Percentiles rank a stretch among this genome's conserved stretches.
These are phyloP conservation scores for Paramyrothecium sp. DNA, from an alignment of 2,329 filamentous ascomycete genomes.

Conservation along the genomic window DNA sequence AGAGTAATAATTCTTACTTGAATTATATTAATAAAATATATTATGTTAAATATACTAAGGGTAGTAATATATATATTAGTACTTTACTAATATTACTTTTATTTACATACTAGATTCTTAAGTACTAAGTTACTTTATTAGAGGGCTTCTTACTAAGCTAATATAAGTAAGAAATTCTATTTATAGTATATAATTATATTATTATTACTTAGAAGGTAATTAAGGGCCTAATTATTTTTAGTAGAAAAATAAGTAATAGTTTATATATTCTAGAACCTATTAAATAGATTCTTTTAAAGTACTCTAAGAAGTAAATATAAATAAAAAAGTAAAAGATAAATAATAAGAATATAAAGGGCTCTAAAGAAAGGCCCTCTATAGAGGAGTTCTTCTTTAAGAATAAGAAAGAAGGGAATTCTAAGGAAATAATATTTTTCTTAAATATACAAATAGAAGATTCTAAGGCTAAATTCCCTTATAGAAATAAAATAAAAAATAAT, in stretches of 20 bases:
- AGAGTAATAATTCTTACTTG: too few species aligned
- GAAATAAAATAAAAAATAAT: too few species aligned
- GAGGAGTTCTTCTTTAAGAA: neutral
- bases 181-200: too few species aligned
- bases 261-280: neutral
- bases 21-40: too few species aligned
- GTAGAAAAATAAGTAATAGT: neutral
- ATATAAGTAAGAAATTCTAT: neutral
- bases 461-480: too few species aligned
- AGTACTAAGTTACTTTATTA: too few species aligned
- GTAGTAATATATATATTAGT: neutral
- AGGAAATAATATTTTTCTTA: neutral
- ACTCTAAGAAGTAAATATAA: neutral
- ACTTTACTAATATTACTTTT: neutral
- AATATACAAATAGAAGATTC: too few species aligned
- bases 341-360: neutral
- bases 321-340: neutral
- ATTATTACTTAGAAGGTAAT: too few species aligned
- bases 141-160: neutral
- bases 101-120: neutral
- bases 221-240: neutral
- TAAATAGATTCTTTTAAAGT: neutral
- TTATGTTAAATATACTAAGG: too few species aligned
- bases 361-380: neutral
- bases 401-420: neutral